Evolutionary conservation across 164 flowering plant genomes (phyloP), one percentile per base, ranked within the genome.

Genomic region (Chimonanthus praecox): DNA sequence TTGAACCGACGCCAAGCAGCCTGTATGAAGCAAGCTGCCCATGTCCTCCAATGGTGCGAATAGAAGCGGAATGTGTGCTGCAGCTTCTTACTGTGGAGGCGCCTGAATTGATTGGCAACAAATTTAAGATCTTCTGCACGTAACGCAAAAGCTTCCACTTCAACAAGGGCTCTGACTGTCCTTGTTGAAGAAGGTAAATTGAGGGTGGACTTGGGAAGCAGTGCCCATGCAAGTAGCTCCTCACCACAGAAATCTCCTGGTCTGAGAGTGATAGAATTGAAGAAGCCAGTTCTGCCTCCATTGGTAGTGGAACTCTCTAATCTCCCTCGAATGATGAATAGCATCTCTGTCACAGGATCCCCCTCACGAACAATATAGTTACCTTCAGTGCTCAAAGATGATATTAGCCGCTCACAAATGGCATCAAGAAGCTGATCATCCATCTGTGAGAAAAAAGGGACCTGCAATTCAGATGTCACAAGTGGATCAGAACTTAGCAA

Each of bases 31-130:
- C 98, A 91, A 49, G 99, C 97, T 15, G 97, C 95, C 99, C 99
- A 94, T 7, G 96, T 90, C 69, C 99, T 86, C 99, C 99, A 92
- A 67, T 94, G 99, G 77, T 91, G 94, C n/a, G 99, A 92, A 69
- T 94, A 90, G 74, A 85, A 91, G 1, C 98, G 83, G 78, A 92
- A 90, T 2, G 96, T 92, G 78, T 94, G 97, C 79, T 91, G 94
- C 73, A 94, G 84, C 81, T 85, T 89, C 79, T 89, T 92, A 85
- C 97, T 92, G 72, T 94, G 97, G 49, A 94, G 92, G 9, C 94
- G 85, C 72, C 97, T 85, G 72, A 92, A 92, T 61, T 94, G 97
- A 75, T 88, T 91, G 5, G 98, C 98, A 0, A 94, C 97, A 78
- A 90, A 92, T 76, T 89, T 92, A 46, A 94, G 87, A 80, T 94